Evolutionary conservation across 73 alveolate genomes (phyloP), one percentile per base, ranked within the genome.

Genomic region (Paramecium caudatum): DNA sequence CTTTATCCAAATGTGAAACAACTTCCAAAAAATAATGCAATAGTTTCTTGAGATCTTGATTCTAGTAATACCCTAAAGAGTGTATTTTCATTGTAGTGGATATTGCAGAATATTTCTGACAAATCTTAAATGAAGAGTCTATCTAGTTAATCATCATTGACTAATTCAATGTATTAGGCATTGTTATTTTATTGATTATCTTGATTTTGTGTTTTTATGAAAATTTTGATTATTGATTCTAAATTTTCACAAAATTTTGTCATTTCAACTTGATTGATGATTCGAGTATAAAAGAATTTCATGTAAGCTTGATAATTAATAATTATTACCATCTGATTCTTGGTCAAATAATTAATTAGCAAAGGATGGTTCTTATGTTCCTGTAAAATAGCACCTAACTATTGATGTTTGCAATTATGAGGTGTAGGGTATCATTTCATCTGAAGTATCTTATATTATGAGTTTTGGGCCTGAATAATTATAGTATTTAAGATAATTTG

Each of bases 391-490:
- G 10, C 13, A 65, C 15, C 49, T 27, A 65, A 30, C 49, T 10
- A 65, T 2, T 25, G 33, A 3, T 13, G 50, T 33, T 16, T 36
- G n/a, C 46, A 74, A 27, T 43, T 74, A 74, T n/a, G 88, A 16
- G 15, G 1, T 5, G 5, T 74, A 74, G 0, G 48, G 36, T 3
- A 74, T 39, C 3, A 41, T 74, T 74, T 74, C 88, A 74, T 74
- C 88, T 34, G 8, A 10, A 0, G 46, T 2, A 45, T 74, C 69
- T 41, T 37, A 30, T 5, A 74, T 74, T 41, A 74, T 16, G 16
- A 74, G 1, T 74, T 74, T 74, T 5, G 62, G 88, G 2, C 88
- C 88, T 74, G 10, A 21, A 15, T 34, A 74, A 41, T 74, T 21
- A n/a, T 17, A 41, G 43, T n/a, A 74, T 17, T 45, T 21, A 39